Percentiles rank a stretch among this genome's conserved stretches.
These are phyloP conservation scores for Isabelozyma heimii DNA, from an alignment of 805 yeast species.

Conservation along the genomic window DNA sequence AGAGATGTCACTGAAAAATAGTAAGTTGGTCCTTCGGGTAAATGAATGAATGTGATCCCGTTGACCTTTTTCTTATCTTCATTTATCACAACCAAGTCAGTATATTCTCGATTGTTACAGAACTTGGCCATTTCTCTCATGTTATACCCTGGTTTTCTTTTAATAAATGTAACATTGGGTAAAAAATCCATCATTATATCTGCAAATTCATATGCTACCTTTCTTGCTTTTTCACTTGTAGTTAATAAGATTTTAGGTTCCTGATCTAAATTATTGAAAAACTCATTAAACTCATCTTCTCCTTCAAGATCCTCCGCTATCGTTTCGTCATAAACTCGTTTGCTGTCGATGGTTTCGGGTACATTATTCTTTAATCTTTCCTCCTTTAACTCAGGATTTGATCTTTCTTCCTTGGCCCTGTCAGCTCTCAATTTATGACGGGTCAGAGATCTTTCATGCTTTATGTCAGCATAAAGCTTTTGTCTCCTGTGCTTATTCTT, in stretches of 20 bases:
- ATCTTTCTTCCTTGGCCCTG: slow-evolving; percentile 83
- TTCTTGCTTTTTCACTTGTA: slow-evolving; percentile 82
- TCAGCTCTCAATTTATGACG: slow-evolving; percentile 76
- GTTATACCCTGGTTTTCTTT: slow-evolving; percentile 78
- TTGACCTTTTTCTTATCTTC: slow-evolving; percentile 92
- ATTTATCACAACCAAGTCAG: slow-evolving; percentile 84
- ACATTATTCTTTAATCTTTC: slow-evolving; percentile 76
- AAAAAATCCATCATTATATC: slow-evolving; percentile 79
- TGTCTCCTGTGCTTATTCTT: slow-evolving; percentile 81
- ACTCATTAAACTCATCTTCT: slow-evolving; percentile 61
- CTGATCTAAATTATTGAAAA: slow-evolving; percentile 42
- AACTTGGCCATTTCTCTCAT: slow-evolving; percentile 85
- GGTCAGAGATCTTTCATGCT: slow-evolving; percentile 70
- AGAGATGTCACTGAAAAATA: slow-evolving; percentile 83
- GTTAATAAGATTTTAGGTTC: slow-evolving; percentile 89
- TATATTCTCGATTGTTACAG: slow-evolving; percentile 79
- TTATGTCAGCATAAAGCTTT: slow-evolving; percentile 68
- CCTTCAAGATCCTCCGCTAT: slow-evolving; percentile 59
- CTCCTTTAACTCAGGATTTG: slow-evolving; percentile 76
- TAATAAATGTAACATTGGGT: slow-evolving; percentile 83
- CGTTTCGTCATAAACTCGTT: slow-evolving; percentile 86
- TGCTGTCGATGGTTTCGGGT: slow-evolving; percentile 79
- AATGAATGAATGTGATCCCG: slow-evolving; percentile 88
- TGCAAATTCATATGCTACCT: slow-evolving; percentile 86
- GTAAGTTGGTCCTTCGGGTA: slow-evolving; percentile 94